Percentiles rank a stretch among this genome's conserved stretches.
Conservation (phyloP, 495 filamentous ascomycete species). For the Neurospora africana region DNA sequence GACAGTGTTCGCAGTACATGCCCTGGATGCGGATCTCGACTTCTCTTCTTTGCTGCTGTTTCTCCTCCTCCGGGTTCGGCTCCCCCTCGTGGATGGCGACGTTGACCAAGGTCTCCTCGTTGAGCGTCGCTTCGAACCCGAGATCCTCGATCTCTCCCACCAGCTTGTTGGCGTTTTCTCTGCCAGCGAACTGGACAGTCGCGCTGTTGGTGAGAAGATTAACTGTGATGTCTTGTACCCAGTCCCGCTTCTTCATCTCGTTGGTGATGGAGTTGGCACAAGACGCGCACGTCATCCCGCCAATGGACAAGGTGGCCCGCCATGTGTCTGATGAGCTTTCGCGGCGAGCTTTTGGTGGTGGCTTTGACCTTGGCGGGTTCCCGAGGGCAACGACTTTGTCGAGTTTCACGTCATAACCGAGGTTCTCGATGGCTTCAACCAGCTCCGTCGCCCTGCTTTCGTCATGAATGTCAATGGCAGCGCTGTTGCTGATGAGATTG, state of each 20-base stretch:
- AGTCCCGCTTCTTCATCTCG: constrained; percentile 51
- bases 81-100: not conserved
- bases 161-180: constrained; percentile 41
- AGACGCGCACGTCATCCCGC: constrained; percentile 75
- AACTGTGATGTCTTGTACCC: constrained; percentile 52
- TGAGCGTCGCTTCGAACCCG: constrained; percentile 61
- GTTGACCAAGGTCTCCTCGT: constrained; percentile 31
- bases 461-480: constrained; percentile 51
- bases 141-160: constrained; percentile 65
- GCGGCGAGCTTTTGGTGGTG: not conserved
- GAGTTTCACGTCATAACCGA: constrained; percentile 66
- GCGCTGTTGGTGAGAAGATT: constrained; percentile 68
- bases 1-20: constrained; percentile 83
- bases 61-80: constrained; percentile 11
- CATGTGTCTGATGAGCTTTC: constrained; percentile 19
- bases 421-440: constrained; percentile 62
- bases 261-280: constrained; percentile 58
- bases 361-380: constrained; percentile 8
- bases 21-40: constrained; percentile 64
- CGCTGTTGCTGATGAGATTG: constrained; percentile 64
- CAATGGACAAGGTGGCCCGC: constrained; percentile 57
- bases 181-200: constrained; percentile 46
- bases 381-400: constrained; percentile 34
- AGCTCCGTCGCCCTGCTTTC: constrained; percentile 42
- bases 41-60: constrained; percentile 37